Evolutionary conservation across 495 filamentous ascomycete species (phyloP).

Genomic region (Beverwykella pulmonaria): DNA sequence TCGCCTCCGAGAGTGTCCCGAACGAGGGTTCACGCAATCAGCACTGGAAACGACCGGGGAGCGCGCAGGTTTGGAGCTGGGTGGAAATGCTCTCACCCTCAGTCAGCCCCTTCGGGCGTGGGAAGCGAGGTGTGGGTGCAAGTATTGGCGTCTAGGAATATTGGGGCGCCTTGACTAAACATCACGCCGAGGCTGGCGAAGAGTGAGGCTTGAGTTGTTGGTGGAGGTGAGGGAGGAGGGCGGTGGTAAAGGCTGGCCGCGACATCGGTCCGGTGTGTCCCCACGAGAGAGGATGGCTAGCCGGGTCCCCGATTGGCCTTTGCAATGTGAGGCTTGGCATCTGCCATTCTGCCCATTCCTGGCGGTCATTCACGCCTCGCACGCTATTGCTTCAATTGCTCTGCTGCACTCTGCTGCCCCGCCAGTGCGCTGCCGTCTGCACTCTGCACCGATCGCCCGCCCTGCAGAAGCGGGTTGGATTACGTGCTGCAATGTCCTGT

Average conservation of each 20-base stretch:
- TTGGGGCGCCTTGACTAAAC: conserved; percentile 26
- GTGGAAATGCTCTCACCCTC: conserved; percentile 16
- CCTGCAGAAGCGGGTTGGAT: neutral
- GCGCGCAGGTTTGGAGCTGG: conserved; percentile 8
- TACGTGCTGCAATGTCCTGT: conserved; percentile 23
- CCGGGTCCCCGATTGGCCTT: neutral
- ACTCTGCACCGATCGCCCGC: conserved; percentile 1
- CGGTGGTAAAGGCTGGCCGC: neutral
- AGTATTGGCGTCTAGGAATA: neutral
- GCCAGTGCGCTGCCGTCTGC: neutral
- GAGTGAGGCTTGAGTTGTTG: conserved; percentile 24
- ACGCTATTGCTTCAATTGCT: neutral
- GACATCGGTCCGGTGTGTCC: neutral
- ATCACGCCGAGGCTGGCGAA: conserved; percentile 12
- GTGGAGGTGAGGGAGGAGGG: conserved; percentile 8
- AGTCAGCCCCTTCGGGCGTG: conserved; percentile 20
- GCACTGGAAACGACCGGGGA: conserved; percentile 1
- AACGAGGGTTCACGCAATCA: conserved; percentile 37
- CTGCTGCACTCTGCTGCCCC: neutral
- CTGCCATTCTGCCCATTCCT: neutral
- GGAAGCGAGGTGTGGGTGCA: conserved; percentile 31
- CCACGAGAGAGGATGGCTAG: neutral
- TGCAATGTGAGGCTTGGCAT: neutral
- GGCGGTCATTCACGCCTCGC: neutral
- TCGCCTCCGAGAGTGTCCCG: neutral